Conservation (phyloP, 176 grass and related monocot species). For the Musa troglodytarum region DNA sequence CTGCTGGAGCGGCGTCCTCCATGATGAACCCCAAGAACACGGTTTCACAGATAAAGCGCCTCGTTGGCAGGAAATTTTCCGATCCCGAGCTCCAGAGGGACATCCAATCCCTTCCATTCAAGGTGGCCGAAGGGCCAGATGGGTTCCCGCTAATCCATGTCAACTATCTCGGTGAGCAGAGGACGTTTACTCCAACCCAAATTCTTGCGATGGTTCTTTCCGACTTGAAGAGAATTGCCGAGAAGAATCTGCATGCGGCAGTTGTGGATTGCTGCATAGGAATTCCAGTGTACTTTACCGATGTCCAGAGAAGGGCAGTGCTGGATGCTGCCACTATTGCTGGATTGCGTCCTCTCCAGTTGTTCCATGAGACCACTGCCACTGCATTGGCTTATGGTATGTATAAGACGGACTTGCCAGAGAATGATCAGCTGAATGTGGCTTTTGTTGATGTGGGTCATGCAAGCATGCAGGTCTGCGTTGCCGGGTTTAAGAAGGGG, state of each 20-base stretch:
- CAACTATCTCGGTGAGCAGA: slow-evolving; percentile 48
- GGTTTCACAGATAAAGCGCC: slow-evolving; percentile 82
- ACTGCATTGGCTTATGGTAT: slow-evolving; percentile 87
- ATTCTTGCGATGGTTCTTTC: slow-evolving; percentile 75
- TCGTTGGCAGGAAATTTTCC: slow-evolving; percentile 50
- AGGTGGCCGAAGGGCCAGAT: slow-evolving; percentile 45
- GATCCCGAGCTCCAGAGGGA: slow-evolving; percentile 80
- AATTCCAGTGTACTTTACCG: slow-evolving; percentile 73
- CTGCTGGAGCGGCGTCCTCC: slow-evolving; percentile 53
- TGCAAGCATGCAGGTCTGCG: slow-evolving; percentile 79
- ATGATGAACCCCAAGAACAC: slow-evolving; percentile 88
- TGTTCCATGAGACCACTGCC: slow-evolving; percentile 86
- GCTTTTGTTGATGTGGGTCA: slow-evolving; percentile 84
- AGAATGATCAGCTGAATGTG: slow-evolving; percentile 69
- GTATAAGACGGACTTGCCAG: slow-evolving; percentile 75
- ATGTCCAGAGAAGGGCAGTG: slow-evolving; percentile 73
- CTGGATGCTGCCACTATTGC: slow-evolving; percentile 72
- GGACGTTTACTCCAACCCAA: slow-evolving; percentile 57
- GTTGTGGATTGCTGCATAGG: slow-evolving; percentile 85
- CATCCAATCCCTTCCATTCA: slow-evolving; percentile 46
- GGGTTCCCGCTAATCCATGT: slow-evolving; percentile 74
- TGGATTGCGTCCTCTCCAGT: slow-evolving; percentile 45
- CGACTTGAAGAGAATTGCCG: slow-evolving; percentile 71
- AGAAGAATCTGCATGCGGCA: slow-evolving; percentile 57
- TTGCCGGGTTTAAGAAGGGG: slow-evolving; percentile 71